Conservation (phyloP, 148 eudicot genomes). For the Salicornia ramosissima region DNA sequence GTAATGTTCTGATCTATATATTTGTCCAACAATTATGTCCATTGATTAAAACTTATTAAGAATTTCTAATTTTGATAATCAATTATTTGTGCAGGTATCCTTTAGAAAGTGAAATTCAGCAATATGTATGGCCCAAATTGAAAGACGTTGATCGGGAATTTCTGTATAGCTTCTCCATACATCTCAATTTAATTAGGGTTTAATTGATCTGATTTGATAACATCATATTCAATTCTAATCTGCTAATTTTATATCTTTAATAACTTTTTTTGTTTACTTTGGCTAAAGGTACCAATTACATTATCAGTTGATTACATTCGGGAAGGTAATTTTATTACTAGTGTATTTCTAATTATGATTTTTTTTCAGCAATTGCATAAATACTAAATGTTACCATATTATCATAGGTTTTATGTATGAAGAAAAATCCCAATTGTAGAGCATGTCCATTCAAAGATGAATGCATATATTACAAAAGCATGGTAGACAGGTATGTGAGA, state of each 20-base stretch:
- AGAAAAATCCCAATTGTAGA: constrained; percentile 55
- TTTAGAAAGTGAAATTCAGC: constrained; percentile 38
- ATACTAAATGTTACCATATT: neutral
- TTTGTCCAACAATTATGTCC: neutral
- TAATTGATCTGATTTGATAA: neutral
- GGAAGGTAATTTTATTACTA: constrained; percentile 41
- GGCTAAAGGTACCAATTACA: constrained; percentile 51
- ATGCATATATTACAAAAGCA: constrained; percentile 58
- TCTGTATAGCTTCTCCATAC: constrained; percentile 35
- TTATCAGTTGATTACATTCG: constrained; percentile 67
- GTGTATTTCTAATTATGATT: neutral
- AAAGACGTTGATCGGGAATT: constrained; percentile 32
- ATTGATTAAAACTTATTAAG: neutral
- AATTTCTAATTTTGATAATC: neutral
- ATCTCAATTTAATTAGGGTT: neutral
- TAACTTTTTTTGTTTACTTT: constrained; percentile 6
- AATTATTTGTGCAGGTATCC: constrained; percentile 47
- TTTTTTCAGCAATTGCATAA: neutral
- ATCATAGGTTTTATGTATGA: constrained; percentile 58
- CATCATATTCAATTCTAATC: neutral
- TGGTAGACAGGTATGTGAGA: constrained; percentile 46
- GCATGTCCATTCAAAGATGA: constrained; percentile 63
- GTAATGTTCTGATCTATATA: constrained; percentile 26
- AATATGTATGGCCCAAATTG: constrained; percentile 55
- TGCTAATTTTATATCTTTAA: neutral